Conservation (phyloP, 2,329 filamentous ascomycete genomes). For the Calonectria fujianensis region DNA sequence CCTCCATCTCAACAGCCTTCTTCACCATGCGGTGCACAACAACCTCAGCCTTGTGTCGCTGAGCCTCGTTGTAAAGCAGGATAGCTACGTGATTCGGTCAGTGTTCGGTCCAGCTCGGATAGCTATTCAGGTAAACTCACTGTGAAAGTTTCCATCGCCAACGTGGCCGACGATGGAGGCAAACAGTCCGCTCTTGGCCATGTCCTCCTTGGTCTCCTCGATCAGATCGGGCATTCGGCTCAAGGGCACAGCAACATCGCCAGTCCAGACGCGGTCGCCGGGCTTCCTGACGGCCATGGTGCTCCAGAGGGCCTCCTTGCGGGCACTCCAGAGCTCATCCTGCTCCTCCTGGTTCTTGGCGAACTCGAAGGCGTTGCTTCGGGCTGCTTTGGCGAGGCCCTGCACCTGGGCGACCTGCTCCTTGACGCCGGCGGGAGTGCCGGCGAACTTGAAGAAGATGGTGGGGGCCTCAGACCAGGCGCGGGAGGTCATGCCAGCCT, state of each 20-base stretch:
- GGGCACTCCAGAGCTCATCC: slow-evolving; percentile 86
- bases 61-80: slow-evolving; percentile 77
- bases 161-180: slow-evolving; percentile 81
- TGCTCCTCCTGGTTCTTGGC: slow-evolving; percentile 82
- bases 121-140: slow-evolving; percentile 56
- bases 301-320: slow-evolving; percentile 90
- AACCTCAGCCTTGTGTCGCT: slow-evolving; percentile 79
- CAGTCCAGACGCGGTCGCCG: slow-evolving; percentile 88
- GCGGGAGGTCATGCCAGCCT: slow-evolving; percentile 79
- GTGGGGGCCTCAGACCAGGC: slow-evolving; percentile 84
- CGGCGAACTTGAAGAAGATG: slow-evolving; percentile 89
- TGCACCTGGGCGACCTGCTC: slow-evolving; percentile 85
- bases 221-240: slow-evolving; percentile 84
- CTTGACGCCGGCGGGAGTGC: slow-evolving; percentile 81
- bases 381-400: slow-evolving; percentile 75
- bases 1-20: slow-evolving; percentile 88
- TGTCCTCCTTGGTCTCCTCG: slow-evolving; percentile 78
- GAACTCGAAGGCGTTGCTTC: slow-evolving; percentile 85
- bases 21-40: slow-evolving; percentile 91
- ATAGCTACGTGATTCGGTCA: slow-evolving; percentile 64
- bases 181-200: slow-evolving; percentile 65
- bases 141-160: slow-evolving; percentile 87
- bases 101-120: not conserved
- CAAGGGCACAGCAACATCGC: slow-evolving; percentile 90
- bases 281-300: slow-evolving; percentile 80